Evolutionary conservation across 805 yeast species (phyloP), one percentile per base, ranked within the genome.

Genomic region (Yarrowia sp.): DNA sequence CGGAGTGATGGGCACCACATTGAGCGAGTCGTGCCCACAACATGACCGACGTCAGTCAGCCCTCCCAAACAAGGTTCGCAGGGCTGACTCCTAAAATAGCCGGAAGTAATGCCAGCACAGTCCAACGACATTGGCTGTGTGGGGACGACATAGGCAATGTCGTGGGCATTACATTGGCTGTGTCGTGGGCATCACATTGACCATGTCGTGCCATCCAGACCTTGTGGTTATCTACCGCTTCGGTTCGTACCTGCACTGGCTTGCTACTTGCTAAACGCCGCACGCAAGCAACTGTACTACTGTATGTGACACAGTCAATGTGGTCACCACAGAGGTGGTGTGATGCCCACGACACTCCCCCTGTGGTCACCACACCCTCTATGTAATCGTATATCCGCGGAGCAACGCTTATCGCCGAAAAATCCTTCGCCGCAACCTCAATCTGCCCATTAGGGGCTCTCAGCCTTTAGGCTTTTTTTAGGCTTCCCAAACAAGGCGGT

Each of bases 1-100:
- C 28, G 4, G 7, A 17, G 44, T 41, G 14, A 17, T 22, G 47
- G 47, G 47, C 47, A 18, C 47, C 47, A 5, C 47, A 13, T 22
- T 13, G 15, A 32, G 32, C n/a, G 17, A 3, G 50, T 28, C 7
- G 9, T 44, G 47, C 9, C 22, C 22, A n/a, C 53, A 47, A 47
- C 53, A 33, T 17, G 39, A 32, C 39, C 39, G 1, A 1, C n/a
- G 53, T 47, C 41, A 32, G 41, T 35, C 53, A 48, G 53, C 55
- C 39, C 55, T 48, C 58, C 17, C 41, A 18, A 51, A 36, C 58
- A 51, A 51, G 58, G 58, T 51, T 51, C 32, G 57, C 32, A 50
- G 57, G 57, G 57, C 57, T 50, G 57, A 50, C 14, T 35, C 57
- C 57, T 17, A 50, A 50, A 50, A 50, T 50, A 51, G 58, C 14